Percentiles rank a stretch among this genome's conserved stretches.
Evolutionary conservation across 345 rosid genomes (phyloP).

Genomic region (Boechera divaricarpa): DNA sequence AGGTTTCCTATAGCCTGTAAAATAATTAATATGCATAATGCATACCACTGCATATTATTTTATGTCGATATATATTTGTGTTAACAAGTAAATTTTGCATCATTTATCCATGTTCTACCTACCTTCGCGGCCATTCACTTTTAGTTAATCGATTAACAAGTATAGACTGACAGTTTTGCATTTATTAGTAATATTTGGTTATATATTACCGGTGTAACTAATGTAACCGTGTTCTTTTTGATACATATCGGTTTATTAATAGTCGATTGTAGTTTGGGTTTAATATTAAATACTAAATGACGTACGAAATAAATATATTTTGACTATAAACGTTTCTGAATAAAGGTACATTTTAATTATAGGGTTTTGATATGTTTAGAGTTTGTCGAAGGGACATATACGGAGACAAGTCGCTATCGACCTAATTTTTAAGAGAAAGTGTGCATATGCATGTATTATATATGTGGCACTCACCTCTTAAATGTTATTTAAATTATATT

Average conservation of each 20-base stretch:
- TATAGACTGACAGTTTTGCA: neutral
- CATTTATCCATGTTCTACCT: neutral
- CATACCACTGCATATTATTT: too few species aligned
- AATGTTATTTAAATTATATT: conserved; percentile 1
- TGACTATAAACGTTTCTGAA: conserved; percentile 19
- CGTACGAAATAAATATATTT: neutral
- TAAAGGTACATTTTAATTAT: conserved; percentile 33
- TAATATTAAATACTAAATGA: neutral
- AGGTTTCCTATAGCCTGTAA: neutral
- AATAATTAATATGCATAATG: too few species aligned
- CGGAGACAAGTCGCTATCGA: conserved; percentile 44
- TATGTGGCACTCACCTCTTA: conserved; percentile 17
- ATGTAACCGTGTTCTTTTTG: neutral
- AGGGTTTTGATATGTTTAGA: conserved; percentile 35
- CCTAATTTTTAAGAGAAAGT: conserved; percentile 25
- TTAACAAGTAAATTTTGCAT: neutral
- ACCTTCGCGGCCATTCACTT: conserved; percentile 11
- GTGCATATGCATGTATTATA: conserved; percentile 41
- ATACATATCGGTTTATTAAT: neutral
- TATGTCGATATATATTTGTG: neutral
- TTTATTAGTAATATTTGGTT: neutral
- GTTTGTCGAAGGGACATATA: conserved; percentile 45
- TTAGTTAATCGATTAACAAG: neutral
- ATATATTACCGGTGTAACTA: neutral
- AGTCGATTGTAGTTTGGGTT: neutral